Conservation (phyloP, 2,329 filamentous ascomycete genomes). For the Ophiostoma fasciatum region DNA sequence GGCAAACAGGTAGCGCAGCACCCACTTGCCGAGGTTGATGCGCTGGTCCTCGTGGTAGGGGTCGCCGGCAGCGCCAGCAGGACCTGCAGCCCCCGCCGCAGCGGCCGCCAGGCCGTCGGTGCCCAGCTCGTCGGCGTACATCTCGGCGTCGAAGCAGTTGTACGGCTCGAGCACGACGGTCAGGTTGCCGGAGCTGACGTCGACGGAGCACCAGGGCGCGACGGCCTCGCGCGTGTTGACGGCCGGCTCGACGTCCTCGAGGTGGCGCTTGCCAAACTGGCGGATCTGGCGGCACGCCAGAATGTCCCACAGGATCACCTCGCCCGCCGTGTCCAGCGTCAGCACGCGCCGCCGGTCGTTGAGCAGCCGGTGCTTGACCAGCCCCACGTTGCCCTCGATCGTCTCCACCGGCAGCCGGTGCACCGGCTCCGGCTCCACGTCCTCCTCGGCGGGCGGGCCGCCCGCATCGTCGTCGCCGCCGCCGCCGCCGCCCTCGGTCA, state of each 20-base stretch:
- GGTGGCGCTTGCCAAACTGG: constrained; percentile 85
- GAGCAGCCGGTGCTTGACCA: constrained; percentile 84
- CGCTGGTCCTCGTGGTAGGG: constrained; percentile 84
- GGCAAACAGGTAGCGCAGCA: constrained; percentile 81
- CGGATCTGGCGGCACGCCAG: constrained; percentile 78
- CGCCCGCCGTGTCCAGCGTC: constrained; percentile 86
- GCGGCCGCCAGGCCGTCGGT: too few relatives aligned
- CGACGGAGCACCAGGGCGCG: constrained; percentile 90
- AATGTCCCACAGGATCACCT: constrained; percentile 90
- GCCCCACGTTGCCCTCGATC: constrained; percentile 86
- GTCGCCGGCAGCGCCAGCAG: too few relatives aligned
- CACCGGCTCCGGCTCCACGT: constrained; percentile 45
- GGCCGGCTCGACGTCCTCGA: constrained; percentile 79
- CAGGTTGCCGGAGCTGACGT: constrained; percentile 81
- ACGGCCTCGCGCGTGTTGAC: constrained; percentile 82
- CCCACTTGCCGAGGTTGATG: constrained; percentile 95
- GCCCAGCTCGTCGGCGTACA: constrained; percentile 87
- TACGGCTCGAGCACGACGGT: constrained; percentile 87
- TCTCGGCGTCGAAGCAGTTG: constrained; percentile 93
- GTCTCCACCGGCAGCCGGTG: constrained; percentile 59
- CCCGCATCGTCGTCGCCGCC: constrained; percentile 40
- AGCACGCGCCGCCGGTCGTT: constrained; percentile 83
- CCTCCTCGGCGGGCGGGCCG: constrained; percentile 29
- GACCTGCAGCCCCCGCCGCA: too few relatives aligned
- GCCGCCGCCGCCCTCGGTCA: constrained; percentile 33